Evolutionary conservation across 768 basidiomycete species (phyloP).

Genomic region (Artomyces pyxidatus): DNA sequence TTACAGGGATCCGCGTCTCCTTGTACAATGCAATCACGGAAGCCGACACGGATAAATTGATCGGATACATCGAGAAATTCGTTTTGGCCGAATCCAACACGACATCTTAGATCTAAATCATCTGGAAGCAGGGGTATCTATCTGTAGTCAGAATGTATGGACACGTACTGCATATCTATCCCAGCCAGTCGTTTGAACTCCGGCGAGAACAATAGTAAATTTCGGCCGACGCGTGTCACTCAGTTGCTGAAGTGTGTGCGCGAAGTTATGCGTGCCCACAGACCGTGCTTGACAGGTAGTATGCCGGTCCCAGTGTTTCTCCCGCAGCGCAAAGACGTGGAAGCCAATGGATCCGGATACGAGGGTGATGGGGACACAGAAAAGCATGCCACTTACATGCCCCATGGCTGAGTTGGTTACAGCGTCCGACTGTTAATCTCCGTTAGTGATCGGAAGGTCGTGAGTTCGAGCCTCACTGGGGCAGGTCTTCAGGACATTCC

Average conservation of each 20-base stretch:
- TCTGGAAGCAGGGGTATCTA: no score
- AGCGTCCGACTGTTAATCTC: conserved; percentile 39
- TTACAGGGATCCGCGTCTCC: conserved; percentile 67
- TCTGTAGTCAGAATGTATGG: not conserved
- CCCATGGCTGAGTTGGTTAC: conserved; percentile 47
- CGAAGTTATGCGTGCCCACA: no score
- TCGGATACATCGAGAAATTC: conserved; percentile 55
- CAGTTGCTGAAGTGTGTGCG: no score
- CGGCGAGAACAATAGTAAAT: no score
- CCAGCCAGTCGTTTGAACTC: no score
- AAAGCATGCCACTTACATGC: conserved; percentile 20
- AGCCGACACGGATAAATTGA: conserved; percentile 54
- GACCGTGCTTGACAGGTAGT: no score
- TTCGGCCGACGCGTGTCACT: no score
- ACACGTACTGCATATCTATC: not conserved
- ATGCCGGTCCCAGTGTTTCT: no score
- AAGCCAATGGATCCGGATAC: no score
- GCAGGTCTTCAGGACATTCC: no score
- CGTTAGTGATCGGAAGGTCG: conserved; percentile 37
- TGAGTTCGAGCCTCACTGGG: conserved; percentile 48
- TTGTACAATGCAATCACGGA: conserved; percentile 86
- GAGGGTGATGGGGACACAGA: no score
- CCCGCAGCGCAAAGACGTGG: no score
- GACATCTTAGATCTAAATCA: not conserved
- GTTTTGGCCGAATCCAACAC: conserved; percentile 16